phyloP scores from a whole-genome alignment of 345 rosid species.

The Ceriops zippeliana region DNA sequence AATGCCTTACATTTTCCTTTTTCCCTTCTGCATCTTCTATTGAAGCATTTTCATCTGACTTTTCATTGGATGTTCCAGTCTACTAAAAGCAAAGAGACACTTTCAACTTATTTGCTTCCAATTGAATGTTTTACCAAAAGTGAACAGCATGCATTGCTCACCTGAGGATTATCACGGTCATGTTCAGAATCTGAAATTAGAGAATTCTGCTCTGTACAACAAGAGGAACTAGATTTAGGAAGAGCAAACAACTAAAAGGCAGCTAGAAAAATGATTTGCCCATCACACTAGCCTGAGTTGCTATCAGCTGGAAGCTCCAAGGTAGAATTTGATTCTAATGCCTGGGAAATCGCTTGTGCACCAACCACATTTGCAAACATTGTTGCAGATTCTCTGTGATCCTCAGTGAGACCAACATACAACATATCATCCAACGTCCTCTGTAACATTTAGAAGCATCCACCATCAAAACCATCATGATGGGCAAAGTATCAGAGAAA shows the following conservation, averaged over 20 bases:
- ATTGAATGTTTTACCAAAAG: constrained; percentile 7
- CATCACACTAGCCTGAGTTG: constrained; percentile 37
- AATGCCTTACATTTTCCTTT: constrained; percentile 52
- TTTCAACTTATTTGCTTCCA: constrained; percentile 3
- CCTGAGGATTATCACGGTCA: constrained; percentile 51
- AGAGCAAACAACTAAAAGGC: not conserved
- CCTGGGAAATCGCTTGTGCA: constrained; percentile 76
- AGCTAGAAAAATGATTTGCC: not conserved
- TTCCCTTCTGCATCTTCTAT: constrained; percentile 32
- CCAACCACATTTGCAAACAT: constrained; percentile 91
- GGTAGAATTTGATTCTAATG: constrained; percentile 32
- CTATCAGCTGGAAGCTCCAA: constrained; percentile 14
- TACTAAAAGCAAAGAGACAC: constrained; percentile 18
- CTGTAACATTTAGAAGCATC: constrained; percentile 66
- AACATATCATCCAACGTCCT: constrained; percentile 89
- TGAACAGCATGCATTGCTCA: constrained; percentile 19
- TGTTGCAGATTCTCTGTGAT: constrained; percentile 87
- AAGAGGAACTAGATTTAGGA: constrained; percentile 16
- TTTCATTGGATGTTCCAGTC: constrained; percentile 29
- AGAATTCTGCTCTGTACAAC: constrained; percentile 47
- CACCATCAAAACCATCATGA: constrained; percentile 35
- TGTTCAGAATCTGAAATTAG: constrained; percentile 44
- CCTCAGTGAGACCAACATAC: constrained; percentile 90
- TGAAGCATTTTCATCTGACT: constrained; percentile 22
- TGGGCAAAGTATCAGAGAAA: constrained; percentile 28